phyloP scores from a whole-genome alignment of 108 stramenopile genomes.

The Aurantiochytrium sp. region DNA sequence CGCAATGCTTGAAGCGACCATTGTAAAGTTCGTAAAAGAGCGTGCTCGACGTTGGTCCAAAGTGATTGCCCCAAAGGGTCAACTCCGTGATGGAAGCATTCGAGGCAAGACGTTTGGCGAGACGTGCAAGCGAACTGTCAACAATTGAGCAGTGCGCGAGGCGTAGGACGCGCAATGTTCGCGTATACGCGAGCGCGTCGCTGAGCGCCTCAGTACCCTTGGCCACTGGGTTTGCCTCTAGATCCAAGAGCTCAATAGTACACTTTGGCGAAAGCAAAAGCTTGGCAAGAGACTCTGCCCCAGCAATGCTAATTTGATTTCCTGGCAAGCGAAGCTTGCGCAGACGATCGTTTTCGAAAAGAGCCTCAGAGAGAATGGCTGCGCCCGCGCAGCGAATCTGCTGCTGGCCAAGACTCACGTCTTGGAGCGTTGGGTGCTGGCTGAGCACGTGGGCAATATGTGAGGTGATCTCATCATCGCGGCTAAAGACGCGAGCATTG shows the following conservation, averaged over 20 bases:
- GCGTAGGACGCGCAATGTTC: not conserved
- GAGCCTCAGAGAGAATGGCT: not conserved
- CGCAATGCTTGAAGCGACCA: not conserved
- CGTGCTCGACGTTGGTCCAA: not conserved
- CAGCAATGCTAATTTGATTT: not conserved
- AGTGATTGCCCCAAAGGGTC: not conserved
- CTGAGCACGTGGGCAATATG: not conserved
- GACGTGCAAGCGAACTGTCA: not conserved
- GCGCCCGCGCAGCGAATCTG: not conserved
- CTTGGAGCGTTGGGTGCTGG: not conserved
- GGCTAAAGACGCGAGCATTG: not conserved
- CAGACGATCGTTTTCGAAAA: not conserved
- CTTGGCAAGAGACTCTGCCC: not conserved
- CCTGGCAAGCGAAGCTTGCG: not conserved
- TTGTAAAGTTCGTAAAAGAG: not conserved
- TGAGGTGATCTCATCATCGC: not conserved
- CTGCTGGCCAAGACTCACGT: not conserved
- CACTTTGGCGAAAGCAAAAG: not conserved
- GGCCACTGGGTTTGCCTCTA: not conserved
- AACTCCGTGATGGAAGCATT: not conserved
- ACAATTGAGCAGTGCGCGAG: not conserved
- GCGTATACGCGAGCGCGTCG: not conserved
- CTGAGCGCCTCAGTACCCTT: not conserved
- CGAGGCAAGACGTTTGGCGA: not conserved
- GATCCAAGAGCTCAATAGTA: not conserved